Conservation (phyloP, 2,329 filamentous ascomycete genomes). For the Pleurostoma richardsiae region DNA sequence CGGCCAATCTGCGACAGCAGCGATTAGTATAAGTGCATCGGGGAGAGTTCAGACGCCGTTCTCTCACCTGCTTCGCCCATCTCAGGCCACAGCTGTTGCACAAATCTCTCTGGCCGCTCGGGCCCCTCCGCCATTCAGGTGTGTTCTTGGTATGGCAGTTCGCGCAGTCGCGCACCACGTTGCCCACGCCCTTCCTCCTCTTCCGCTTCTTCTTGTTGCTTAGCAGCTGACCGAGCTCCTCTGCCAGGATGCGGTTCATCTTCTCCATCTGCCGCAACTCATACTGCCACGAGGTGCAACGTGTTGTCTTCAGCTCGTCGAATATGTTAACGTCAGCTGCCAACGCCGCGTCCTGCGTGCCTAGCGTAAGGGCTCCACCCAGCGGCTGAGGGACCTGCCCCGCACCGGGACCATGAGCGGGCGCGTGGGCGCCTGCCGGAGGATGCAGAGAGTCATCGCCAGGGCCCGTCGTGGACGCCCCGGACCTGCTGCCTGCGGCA, state of each 20-base stretch:
- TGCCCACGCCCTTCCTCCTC: constrained; percentile 79
- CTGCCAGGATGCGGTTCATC: constrained; percentile 76
- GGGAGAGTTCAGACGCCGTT: too few relatives aligned
- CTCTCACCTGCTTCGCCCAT: constrained; percentile 91
- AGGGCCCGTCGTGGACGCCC: constrained; percentile 13
- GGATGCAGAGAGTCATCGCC: constrained; percentile 9
- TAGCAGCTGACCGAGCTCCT: constrained; percentile 78
- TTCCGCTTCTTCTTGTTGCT: constrained; percentile 91
- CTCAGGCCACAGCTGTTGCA: constrained; percentile 93
- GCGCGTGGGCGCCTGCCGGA: constrained; percentile 11
- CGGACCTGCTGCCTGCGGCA: constrained; percentile 22
- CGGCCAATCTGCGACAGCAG: constrained; percentile 50
- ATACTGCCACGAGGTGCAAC: constrained; percentile 93
- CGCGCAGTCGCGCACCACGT: constrained; percentile 80
- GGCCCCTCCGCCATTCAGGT: constrained; percentile 89
- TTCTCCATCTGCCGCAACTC: constrained; percentile 92
- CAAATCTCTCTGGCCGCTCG: constrained; percentile 86
- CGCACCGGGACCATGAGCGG: constrained; percentile 22
- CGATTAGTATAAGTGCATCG: too few relatives aligned
- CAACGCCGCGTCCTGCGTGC: constrained; percentile 63
- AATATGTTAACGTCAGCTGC: constrained; percentile 84
- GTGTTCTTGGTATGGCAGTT: constrained; percentile 89
- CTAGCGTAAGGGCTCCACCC: constrained; percentile 43
- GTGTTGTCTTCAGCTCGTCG: constrained; percentile 84
- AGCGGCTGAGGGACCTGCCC: constrained; percentile 30